phyloP scores from a whole-genome alignment of 2,329 filamentous ascomycete species.

The Talaromyces atroroseus region DNA sequence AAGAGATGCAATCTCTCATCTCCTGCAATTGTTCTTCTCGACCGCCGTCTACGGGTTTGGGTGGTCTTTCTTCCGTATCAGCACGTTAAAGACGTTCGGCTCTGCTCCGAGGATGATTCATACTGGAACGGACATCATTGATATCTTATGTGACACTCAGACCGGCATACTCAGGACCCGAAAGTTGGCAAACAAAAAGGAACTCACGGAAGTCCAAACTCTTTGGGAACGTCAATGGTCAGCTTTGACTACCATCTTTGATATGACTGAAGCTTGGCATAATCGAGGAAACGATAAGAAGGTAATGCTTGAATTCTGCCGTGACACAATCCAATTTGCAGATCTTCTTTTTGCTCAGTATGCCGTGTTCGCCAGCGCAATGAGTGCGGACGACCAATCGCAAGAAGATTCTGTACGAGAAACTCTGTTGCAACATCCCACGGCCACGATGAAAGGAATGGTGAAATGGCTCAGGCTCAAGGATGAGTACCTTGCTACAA shows the following conservation, averaged over 20 bases:
- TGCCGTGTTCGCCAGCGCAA: slow-evolving; percentile 69
- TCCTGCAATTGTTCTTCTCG: slow-evolving; percentile 53
- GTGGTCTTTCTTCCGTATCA: slow-evolving; percentile 52
- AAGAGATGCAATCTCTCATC: slow-evolving; percentile 55
- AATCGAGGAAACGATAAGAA: slow-evolving; percentile 61
- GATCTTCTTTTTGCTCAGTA: slow-evolving; percentile 81
- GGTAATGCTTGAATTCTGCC: slow-evolving; percentile 85
- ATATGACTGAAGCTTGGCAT: slow-evolving; percentile 79
- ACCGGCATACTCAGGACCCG: slow-evolving; percentile 57
- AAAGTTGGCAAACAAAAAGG: slow-evolving; percentile 51
- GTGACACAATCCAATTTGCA: slow-evolving; percentile 91
- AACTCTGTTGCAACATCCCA: slow-evolving; percentile 60
- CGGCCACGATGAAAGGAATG: slow-evolving; percentile 60
- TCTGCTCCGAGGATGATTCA: slow-evolving; percentile 57
- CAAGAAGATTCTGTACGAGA: slow-evolving; percentile 40
- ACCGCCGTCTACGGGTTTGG: slow-evolving; percentile 54
- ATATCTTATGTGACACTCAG: slow-evolving; percentile 59
- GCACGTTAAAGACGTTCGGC: slow-evolving; percentile 53
- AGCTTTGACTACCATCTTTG: slow-evolving; percentile 72
- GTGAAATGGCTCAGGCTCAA: slow-evolving; percentile 85
- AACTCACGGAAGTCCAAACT: slow-evolving; percentile 61
- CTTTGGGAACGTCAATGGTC: slow-evolving; percentile 87
- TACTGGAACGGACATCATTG: slow-evolving; percentile 56
- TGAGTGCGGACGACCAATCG: slow-evolving; percentile 44
- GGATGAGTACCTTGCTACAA: slow-evolving; percentile 77